Evolutionary conservation across 305 asterid species (phyloP), one percentile per base, ranked within the genome.

Genomic region (Fraxinus sp.): DNA sequence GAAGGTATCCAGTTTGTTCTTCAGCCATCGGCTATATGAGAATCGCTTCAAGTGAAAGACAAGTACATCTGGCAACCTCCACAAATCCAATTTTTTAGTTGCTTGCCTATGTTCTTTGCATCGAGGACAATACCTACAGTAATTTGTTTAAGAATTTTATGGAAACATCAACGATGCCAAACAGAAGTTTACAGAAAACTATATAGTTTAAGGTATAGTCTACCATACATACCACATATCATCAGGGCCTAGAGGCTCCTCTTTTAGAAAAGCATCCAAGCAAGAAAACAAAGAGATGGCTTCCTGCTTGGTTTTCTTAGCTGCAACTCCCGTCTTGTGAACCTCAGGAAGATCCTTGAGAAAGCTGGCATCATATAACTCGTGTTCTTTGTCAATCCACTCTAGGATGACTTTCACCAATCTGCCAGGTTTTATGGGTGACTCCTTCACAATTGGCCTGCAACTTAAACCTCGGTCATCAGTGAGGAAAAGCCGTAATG

Each of bases 71-170:
- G 99, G 98, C 87, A 93, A 85, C 86, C 95, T 96, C 99, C 99
- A 96, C 77, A 96, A 77, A 78, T 96, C 99, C 87, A 94, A 90
- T 88, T 96, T 94, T 89, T 96, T 96, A 78, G 93, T 91, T 30
- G 98, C 98, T 89, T 96, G 98, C 62, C 97, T 89, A 83, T 93
- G 98, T 88, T 91, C 98, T 92, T 92, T 92, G 89, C 99, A 96
- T 18, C 85, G 81, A 14, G 99, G 99, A 81, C 99, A 96, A 86
- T 94, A 96, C 99, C 98, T 96, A 89, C 85, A 80, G 75, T 66
- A 77, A 78, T 71, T 82, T 33, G 80, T 37, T 9, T 24, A 79
- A 46, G 72, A 77, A 62, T 7, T 24, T 64, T 64, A 70, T 64
- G 37, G 7, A 36, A 26, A 24, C 26, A 75, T 36, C 14, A 22